These are phyloP conservation scores for Sphagnum magellanicum DNA, from an alignment of 228 moss, liverwort and hornwort species.

Conservation along the genomic window DNA sequence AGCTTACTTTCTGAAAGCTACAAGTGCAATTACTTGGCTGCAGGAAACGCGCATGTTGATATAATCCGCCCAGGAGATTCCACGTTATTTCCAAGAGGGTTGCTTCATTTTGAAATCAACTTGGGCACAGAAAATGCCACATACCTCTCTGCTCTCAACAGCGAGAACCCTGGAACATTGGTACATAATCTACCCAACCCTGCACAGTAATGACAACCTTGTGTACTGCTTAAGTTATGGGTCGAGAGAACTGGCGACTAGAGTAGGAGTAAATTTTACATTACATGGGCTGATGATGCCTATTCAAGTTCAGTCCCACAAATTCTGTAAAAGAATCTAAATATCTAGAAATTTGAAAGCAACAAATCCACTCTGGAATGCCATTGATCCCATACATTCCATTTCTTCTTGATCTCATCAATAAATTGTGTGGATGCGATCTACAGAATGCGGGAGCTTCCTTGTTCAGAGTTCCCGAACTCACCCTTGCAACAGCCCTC, in stretches of 20 bases:
- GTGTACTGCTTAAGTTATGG: neutral
- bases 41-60: constrained; percentile 17
- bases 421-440: neutral
- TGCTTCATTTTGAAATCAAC: constrained; percentile 30
- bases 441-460: constrained; percentile 8
- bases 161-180: constrained; percentile 27
- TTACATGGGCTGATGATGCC: too few relatives aligned
- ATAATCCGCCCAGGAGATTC: constrained; percentile 23
- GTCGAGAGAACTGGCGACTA: neutral
- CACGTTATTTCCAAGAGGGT: constrained; percentile 21
- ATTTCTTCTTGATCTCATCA: too few relatives aligned
- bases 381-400: too few relatives aligned
- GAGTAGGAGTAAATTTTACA: too few relatives aligned
- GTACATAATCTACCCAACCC: constrained; percentile 4
- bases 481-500: constrained; percentile 14
- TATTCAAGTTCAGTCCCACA: neutral
- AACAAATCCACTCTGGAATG: neutral
- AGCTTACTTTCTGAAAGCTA: neutral
- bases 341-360: neutral
- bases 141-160: constrained; percentile 30
- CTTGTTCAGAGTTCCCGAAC: constrained; percentile 11
- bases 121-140: constrained; percentile 14
- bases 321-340: neutral
- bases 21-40: neutral
- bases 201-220: neutral